Conservation (phyloP, 202 grass and related monocot genomes). For the Musa balbisiana region DNA sequence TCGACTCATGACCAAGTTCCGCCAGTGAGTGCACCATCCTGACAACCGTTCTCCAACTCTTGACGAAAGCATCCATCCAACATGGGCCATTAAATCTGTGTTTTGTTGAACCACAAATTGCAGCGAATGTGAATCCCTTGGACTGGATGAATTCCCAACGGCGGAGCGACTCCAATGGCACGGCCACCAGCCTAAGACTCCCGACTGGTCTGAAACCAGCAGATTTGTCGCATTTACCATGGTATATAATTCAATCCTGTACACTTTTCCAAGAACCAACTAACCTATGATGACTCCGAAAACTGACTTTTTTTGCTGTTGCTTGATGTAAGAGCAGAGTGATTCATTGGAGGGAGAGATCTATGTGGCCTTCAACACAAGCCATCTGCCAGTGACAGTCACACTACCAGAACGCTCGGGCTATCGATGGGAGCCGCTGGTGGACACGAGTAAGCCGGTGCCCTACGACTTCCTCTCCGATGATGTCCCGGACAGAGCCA, state of each 20-base stretch:
- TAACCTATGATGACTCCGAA: background rate
- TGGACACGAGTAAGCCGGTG: slow-evolving; percentile 65
- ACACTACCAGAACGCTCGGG: slow-evolving; percentile 56
- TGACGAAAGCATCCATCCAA: slow-evolving; percentile 5
- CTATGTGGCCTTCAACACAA: slow-evolving; percentile 85
- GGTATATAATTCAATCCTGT: slow-evolving; percentile 24
- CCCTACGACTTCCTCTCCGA: slow-evolving; percentile 78
- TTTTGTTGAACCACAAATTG: background rate
- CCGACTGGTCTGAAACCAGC: slow-evolving; percentile 73
- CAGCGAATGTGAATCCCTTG: slow-evolving; percentile 63
- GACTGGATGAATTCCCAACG: slow-evolving; percentile 74
- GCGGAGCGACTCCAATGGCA: slow-evolving; percentile 67
- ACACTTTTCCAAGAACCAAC: background rate
- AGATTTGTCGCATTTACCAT: slow-evolving; percentile 82
- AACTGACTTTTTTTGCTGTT: background rate
- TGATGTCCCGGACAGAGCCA: slow-evolving; percentile 35
- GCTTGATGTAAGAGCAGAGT: slow-evolving; percentile 29
- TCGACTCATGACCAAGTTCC: slow-evolving; percentile 66
- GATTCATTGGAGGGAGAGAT: slow-evolving; percentile 55
- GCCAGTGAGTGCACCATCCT: slow-evolving; percentile 35
- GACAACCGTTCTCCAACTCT: background rate
- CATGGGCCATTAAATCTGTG: background rate
- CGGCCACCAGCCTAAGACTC: slow-evolving; percentile 55
- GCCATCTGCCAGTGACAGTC: slow-evolving; percentile 46
- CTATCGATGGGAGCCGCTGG: slow-evolving; percentile 60